phyloP scores from a whole-genome alignment of 805 yeast species.

The Candida maris region DNA sequence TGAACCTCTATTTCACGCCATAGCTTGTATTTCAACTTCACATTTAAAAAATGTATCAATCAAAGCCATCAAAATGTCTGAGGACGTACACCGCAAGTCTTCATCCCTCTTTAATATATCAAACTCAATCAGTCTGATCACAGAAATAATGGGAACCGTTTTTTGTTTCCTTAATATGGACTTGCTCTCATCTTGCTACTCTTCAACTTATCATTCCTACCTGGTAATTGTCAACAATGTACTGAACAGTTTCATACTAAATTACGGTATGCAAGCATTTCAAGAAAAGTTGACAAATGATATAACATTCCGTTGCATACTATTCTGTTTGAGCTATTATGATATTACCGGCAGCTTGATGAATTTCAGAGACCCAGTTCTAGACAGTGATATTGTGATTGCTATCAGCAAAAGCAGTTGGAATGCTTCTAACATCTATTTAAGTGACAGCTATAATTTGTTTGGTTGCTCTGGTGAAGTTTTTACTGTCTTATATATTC shows the following conservation, averaged over 20 bases:
- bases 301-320: constrained; percentile 3
- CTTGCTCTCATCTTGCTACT: constrained; percentile 7
- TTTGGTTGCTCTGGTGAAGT: constrained; percentile 11
- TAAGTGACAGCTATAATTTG: constrained; percentile 11
- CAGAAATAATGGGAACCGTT: constrained; percentile 7
- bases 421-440: constrained; percentile 1
- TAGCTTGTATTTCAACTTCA: constrained; percentile 5
- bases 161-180: constrained; percentile 7
- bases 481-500: constrained; percentile 8
- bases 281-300: constrained; percentile 4
- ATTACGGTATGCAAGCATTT: constrained; percentile 4
- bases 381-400: constrained; percentile 9
- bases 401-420: constrained; percentile 5
- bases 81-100: not conserved
- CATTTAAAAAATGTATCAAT: constrained; percentile 1
- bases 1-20: constrained; percentile 8
- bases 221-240: constrained; percentile 5
- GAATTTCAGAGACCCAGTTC: constrained; percentile 9
- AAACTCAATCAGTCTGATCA: not conserved
- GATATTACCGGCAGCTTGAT: constrained; percentile 10
- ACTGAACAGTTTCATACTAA: constrained; percentile 4
- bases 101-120: not conserved
- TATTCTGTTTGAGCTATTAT: constrained; percentile 8
- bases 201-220: constrained; percentile 2
- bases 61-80: not conserved